Percentiles rank a stretch among this genome's conserved stretches.
These are phyloP conservation scores for Phyllosticta citribraziliensis DNA, from an alignment of 2,329 filamentous ascomycete genomes.

Conservation along the genomic window DNA sequence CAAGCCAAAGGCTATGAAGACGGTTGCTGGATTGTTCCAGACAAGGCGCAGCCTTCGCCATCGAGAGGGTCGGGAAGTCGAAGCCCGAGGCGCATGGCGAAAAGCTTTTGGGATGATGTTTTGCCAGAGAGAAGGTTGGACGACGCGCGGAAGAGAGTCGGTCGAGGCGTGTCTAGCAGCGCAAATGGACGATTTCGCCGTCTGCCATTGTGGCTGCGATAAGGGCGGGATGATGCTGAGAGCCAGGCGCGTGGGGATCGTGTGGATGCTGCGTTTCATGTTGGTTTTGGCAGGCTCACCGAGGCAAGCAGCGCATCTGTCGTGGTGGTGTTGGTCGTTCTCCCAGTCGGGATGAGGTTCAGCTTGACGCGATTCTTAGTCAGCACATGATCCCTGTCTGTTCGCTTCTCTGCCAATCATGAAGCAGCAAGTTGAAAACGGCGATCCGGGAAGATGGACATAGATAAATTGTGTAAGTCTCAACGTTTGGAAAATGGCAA, in stretches of 20 bases:
- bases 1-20: slow-evolving; percentile 57
- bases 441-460: too few relatives aligned
- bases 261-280: not conserved
- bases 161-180: not conserved
- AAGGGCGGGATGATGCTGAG: not conserved
- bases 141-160: slow-evolving; percentile 24
- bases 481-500: too few relatives aligned
- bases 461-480: too few relatives aligned
- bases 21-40: slow-evolving; percentile 44
- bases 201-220: slow-evolving; percentile 3
- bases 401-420: not conserved
- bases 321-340: not conserved
- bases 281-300: not conserved
- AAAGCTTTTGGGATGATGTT: slow-evolving; percentile 27
- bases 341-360: not conserved
- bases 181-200: not conserved
- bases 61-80: not conserved
- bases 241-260: not conserved
- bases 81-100: slow-evolving; percentile 3
- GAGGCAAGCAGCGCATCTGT: not conserved
- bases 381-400: not conserved
- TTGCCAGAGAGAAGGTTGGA: slow-evolving; percentile 28
- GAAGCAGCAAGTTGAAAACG: not conserved
- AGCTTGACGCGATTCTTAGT: not conserved
- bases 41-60: not conserved